These are phyloP conservation scores for Cystobasidiopsis lactophilus DNA, from an alignment of 768 basidiomycete genomes.

Conservation along the genomic window DNA sequence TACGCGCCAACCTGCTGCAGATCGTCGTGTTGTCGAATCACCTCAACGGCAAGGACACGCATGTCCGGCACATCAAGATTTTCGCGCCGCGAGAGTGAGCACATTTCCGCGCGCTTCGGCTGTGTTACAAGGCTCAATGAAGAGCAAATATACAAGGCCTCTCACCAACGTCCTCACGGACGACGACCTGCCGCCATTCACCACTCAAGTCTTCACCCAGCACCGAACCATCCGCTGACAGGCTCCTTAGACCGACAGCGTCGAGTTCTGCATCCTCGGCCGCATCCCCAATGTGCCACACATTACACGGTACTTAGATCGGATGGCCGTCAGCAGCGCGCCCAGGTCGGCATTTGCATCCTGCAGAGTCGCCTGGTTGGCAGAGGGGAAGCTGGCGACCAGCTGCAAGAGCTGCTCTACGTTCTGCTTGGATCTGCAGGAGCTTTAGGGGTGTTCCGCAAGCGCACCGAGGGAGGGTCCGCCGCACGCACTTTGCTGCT, in stretches of 20 bases:
- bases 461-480: too few species aligned
- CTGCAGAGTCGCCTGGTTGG: conserved; percentile 35
- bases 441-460: too few species aligned
- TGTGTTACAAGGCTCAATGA: neutral
- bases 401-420: conserved; percentile 47
- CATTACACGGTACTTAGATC: conserved; percentile 64
- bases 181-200: conserved; percentile 19
- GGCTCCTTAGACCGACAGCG: neutral
- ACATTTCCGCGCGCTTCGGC: conserved; percentile 2
- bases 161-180: conserved; percentile 1
- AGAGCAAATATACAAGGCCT: neutral
- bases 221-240: conserved; percentile 50
- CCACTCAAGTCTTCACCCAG: conserved; percentile 37
- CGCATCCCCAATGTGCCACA: conserved; percentile 59
- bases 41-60: conserved; percentile 97
- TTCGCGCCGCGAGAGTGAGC: conserved; percentile 63
- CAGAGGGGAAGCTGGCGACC: conserved; percentile 49
- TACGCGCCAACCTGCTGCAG: conserved; percentile 47
- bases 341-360: conserved; percentile 35
- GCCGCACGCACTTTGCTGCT: neutral
- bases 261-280: conserved; percentile 23
- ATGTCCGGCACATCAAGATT: conserved; percentile 74
- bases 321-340: conserved; percentile 57
- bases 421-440: conserved; percentile 24
- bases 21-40: conserved; percentile 79